Evolutionary conservation across 371 early-diverging fungal genomes (phyloP), one percentile per base, ranked within the genome.

Genomic region (Cokeromyces recurvatus): DNA sequence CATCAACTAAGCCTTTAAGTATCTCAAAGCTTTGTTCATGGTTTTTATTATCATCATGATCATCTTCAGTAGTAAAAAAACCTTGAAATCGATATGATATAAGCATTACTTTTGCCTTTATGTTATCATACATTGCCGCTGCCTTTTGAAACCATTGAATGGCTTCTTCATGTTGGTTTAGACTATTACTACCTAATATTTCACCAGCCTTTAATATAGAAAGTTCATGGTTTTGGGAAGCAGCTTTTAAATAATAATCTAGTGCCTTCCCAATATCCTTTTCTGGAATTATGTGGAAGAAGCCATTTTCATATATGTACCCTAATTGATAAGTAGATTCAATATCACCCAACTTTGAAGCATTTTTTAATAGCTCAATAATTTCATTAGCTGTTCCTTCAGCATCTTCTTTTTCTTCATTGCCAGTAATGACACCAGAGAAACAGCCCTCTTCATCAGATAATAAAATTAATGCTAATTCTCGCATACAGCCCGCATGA

Each of bases 401-500:
- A 15, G 34, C n/a, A 0, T 16, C 14, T 23, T 40, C 52, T 4
- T n/a, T 38, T 17, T 56, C 49, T 3, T 56, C 54, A 3, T 34
- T 32, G n/a, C n/a, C n/a, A n/a, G n/a, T n/a, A n/a, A n/a, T n/a
- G n/a, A n/a, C n/a, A n/a, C n/a, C n/a, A n/a, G n/a, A n/a, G n/a
- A n/a, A n/a, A n/a, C n/a, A n/a, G n/a, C n/a, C n/a, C n/a, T n/a
- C n/a, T n/a, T n/a, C n/a, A n/a, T n/a, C n/a, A n/a, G n/a, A n/a
- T 9, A 57, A 22, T 14, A 53, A 31, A 2, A 43, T 4, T 1
- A 57, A 23, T 5, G 57, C 62, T 22, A 57, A 42, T 31, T 51
- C 53, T 5, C 62, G 62, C 39, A 57, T 62, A 32, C 57, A 57
- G 4, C 43, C 53, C 2, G 54, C 34, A 42, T 62, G 57, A 5